phyloP scores from a whole-genome alignment of 2,329 filamentous ascomycete species.

The Aspergillus neoniger region DNA sequence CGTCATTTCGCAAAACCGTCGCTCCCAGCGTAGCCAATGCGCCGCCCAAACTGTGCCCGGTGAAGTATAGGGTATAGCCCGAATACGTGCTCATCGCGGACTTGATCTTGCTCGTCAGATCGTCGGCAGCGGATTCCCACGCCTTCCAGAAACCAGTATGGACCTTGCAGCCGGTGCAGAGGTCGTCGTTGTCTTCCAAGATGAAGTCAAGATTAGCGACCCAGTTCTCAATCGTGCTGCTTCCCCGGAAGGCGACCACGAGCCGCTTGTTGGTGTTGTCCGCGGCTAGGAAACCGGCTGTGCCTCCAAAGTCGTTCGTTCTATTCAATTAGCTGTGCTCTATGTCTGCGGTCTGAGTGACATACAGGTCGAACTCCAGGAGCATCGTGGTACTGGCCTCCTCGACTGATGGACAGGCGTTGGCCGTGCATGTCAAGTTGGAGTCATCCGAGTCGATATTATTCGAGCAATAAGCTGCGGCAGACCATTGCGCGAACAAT shows the following conservation, averaged over 20 bases:
- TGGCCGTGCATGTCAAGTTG: constrained; percentile 47
- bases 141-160: constrained; percentile 52
- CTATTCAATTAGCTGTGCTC: constrained; percentile 17
- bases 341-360: background rate
- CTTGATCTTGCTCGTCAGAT: constrained; percentile 43
- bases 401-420: constrained; percentile 53
- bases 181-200: constrained; percentile 31
- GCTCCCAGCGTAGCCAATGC: constrained; percentile 54
- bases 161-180: constrained; percentile 49
- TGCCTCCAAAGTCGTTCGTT: constrained; percentile 37
- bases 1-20: constrained; percentile 46
- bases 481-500: constrained; percentile 55
- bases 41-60: constrained; percentile 55
- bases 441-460: constrained; percentile 51
- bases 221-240: constrained; percentile 33
- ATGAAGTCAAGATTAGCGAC: constrained; percentile 36
- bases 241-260: constrained; percentile 42
- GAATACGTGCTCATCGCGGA: constrained; percentile 36
- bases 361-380: constrained; percentile 53
- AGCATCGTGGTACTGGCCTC: constrained; percentile 48
- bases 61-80: constrained; percentile 47
- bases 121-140: constrained; percentile 43
- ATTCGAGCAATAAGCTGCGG: constrained; percentile 54
- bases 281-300: constrained; percentile 50
- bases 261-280: constrained; percentile 47